Percentiles rank a stretch among this genome's conserved stretches.
Evolutionary conservation across 441 rosid genomes (phyloP).

Genomic region (Arabidopsis hybrid): DNA sequence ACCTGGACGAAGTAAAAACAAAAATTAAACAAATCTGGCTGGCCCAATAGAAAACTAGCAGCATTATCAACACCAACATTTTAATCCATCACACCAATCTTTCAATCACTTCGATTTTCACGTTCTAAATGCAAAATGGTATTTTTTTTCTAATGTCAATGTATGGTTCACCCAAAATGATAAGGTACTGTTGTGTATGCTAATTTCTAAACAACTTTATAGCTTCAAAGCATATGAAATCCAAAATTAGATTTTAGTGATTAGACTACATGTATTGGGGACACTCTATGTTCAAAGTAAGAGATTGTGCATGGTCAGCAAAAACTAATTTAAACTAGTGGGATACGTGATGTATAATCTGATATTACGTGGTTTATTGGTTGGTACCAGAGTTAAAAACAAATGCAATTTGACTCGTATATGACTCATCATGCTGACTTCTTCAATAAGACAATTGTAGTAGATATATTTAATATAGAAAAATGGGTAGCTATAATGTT

Average conservation of each 20-base stretch:
- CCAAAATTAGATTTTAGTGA: not conserved
- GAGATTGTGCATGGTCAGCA: slow-evolving; percentile 21
- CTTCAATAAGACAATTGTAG: not conserved
- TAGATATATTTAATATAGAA: not conserved
- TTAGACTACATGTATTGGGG: slow-evolving; percentile 13
- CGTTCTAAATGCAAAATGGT: slow-evolving; percentile 6
- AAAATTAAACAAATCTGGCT: slow-evolving; percentile 38
- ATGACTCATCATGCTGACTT: slow-evolving; percentile 29
- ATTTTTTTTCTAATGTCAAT: not conserved
- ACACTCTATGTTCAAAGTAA: slow-evolving; percentile 3
- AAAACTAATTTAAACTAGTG: slow-evolving; percentile 5
- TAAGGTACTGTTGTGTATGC: too few relatives aligned
- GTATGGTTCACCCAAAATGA: not conserved
- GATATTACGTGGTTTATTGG: not conserved
- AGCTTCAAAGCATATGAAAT: not conserved
- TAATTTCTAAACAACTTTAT: not conserved
- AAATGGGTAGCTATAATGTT: too few relatives aligned
- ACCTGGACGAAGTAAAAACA: slow-evolving; percentile 39
- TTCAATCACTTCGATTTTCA: not conserved
- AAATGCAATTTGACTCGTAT: slow-evolving; percentile 31
- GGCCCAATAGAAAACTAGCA: slow-evolving; percentile 32
- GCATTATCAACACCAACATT: slow-evolving; percentile 20
- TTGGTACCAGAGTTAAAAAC: slow-evolving; percentile 1
- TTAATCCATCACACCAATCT: not conserved
- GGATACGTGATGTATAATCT: not conserved